Percentiles rank a stretch among this genome's conserved stretches.
These are phyloP conservation scores for Madurella fahalii DNA, from an alignment of 2,329 filamentous ascomycete species.

Conservation along the genomic window DNA sequence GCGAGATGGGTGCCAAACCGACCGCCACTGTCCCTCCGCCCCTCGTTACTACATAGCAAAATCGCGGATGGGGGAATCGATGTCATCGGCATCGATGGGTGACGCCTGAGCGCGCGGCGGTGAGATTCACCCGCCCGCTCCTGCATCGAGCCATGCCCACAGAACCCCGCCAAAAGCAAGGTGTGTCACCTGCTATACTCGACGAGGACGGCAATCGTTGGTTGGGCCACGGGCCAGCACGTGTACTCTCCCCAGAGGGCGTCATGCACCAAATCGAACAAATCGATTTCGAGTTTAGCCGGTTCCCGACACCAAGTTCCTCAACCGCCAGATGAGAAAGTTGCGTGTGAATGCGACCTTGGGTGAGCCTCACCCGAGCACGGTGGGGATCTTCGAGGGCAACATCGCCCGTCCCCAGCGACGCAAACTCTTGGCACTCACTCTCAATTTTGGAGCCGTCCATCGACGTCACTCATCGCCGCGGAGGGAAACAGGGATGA, in stretches of 20 bases:
- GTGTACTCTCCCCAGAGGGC: constrained; percentile 10
- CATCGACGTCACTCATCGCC: not conserved
- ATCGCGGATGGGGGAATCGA: not conserved
- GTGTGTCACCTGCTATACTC: constrained; percentile 14
- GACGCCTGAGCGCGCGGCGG: constrained; percentile 1
- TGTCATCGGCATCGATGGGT: constrained; percentile 1
- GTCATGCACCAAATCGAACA: constrained; percentile 4
- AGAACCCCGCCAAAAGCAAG: constrained; percentile 9
- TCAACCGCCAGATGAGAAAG: constrained; percentile 8
- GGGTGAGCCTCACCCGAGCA: constrained; percentile 8
- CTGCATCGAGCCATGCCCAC: constrained; percentile 1
- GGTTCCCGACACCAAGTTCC: constrained; percentile 1
- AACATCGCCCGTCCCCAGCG: not conserved
- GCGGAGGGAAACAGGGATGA: not conserved
- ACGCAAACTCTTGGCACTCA: not conserved
- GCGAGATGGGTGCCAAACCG: not conserved
- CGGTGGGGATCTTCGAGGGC: not conserved
- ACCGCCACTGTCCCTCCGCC: not conserved
- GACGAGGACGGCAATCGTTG: constrained; percentile 9
- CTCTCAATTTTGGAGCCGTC: not conserved
- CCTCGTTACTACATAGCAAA: not conserved
- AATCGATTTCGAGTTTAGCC: constrained; percentile 16
- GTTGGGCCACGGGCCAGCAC: constrained; percentile 14
- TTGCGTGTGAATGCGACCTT: constrained; percentile 2
- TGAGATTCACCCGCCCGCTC: constrained; percentile 8